Evolutionary conservation across 2,329 filamentous ascomycete species (phyloP), one percentile per base, ranked within the genome.

Genomic region (Aspergillus tubingensis): DNA sequence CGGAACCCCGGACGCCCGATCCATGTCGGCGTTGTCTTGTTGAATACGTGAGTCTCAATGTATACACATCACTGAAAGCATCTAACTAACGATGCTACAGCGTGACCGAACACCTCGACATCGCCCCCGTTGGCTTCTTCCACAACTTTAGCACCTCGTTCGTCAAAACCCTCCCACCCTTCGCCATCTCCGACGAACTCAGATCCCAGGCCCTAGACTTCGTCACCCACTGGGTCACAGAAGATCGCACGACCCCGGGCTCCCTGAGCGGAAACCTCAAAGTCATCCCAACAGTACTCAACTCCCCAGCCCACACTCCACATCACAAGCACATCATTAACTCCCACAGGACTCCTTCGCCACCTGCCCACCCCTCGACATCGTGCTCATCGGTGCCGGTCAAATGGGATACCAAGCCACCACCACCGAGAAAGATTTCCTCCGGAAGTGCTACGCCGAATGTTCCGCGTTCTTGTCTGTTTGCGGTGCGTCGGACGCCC

Each of bases 51-150:
- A 13, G 53, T 44, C 6, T 2, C 21, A 19, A 43, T 17, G 13
- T 8, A 11, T 15, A 30, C 27, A 30, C 21, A 21, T 21, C 21
- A 21, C 3, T 21, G 21, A 21, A 21, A 21, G 21, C 21, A 21
- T 21, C 21, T 3, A 6, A 43, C 3, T 13, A 3, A 15, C 3
- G 2, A n/a, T 2, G 5, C 10, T 17, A 8, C 19, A 55, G 53
- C 3, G 41, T 55, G 2, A 55, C 53, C 27, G 55, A 58, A 4
- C 55, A 51, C 2, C 32, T 58, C 6, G 55, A 58, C 47, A 39
- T 58, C 8, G 55, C 47, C 13, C 55, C 55, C 0, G 17, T 58
- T 15, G 47, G 47, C 32, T 58, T 51, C 36, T 58, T 58, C 47
- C 38, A 30, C 36, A 19, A 8, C 23, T 17, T 58, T 6, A 17